Conservation (phyloP, 176 grass and related monocot genomes). For the Otatea glauca region DNA sequence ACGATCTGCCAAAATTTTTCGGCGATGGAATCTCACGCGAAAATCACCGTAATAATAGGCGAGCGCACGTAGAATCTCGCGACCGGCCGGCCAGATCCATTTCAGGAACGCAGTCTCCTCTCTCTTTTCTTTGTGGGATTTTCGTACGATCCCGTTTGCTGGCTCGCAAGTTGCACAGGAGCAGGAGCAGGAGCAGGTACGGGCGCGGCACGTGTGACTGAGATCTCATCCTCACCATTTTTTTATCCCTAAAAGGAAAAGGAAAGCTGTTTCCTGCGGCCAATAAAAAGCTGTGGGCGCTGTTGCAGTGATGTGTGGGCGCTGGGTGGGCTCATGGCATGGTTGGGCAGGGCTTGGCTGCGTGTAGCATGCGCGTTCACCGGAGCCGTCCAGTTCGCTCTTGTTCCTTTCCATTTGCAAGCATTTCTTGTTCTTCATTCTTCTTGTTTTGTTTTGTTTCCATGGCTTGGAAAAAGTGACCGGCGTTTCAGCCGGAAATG, state of each 20-base stretch:
- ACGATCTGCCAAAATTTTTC: too few relatives aligned
- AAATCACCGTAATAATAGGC: not conserved
- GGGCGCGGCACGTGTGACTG: slow-evolving; percentile 12
- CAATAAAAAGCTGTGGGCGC: not conserved
- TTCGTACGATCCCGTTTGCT: not conserved
- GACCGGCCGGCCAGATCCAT: slow-evolving; percentile 8
- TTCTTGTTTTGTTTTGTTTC: not conserved
- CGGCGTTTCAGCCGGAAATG: not conserved
- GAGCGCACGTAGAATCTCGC: not conserved
- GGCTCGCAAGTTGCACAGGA: not conserved
- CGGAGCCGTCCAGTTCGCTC: not conserved
- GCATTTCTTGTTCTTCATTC: not conserved
- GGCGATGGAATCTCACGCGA: not conserved
- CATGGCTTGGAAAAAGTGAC: not conserved
- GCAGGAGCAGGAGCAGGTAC: not conserved
- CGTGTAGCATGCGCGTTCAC: not conserved
- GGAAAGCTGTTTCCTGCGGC: too few relatives aligned
- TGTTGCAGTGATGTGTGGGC: not conserved
- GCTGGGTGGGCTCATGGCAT: too few relatives aligned
- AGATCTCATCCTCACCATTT: slow-evolving; percentile 22
- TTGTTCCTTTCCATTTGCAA: not conserved
- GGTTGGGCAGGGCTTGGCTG: not conserved
- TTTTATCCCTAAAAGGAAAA: not conserved
- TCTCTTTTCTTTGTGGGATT: too few relatives aligned
- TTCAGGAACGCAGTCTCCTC: not conserved